These are phyloP conservation scores for Lagenaria siceraria DNA, from an alignment of 306 rosid genomes.

Conservation along the genomic window DNA sequence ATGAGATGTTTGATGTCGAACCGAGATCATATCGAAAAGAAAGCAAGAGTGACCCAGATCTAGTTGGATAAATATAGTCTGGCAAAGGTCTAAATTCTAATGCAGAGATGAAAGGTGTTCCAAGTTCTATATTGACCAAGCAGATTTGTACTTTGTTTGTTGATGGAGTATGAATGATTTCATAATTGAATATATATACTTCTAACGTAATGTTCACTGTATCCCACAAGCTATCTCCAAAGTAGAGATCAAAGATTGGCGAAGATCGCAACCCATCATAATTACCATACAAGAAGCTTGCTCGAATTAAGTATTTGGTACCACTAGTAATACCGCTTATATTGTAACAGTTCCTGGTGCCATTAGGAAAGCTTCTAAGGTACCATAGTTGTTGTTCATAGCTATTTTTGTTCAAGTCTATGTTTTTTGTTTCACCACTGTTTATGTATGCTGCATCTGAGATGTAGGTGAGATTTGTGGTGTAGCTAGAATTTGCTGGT, in stretches of 20 bases:
- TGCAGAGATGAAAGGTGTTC: slow-evolving; percentile 15
- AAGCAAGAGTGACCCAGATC: slow-evolving; percentile 6
- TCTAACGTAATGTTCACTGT: neutral
- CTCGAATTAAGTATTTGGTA: slow-evolving; percentile 21
- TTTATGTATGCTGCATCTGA: slow-evolving; percentile 16
- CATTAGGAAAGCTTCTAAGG: slow-evolving; percentile 19
- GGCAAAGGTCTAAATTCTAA: slow-evolving; percentile 15
- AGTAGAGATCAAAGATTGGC: slow-evolving; percentile 11
- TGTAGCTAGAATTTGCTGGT: neutral
- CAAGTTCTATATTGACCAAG: neutral
- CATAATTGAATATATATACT: slow-evolving; percentile 14
- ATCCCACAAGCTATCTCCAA: slow-evolving; percentile 10
- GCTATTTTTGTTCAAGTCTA: neutral
- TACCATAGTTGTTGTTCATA: neutral
- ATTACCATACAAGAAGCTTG: slow-evolving; percentile 25
- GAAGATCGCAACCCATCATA: slow-evolving; percentile 14
- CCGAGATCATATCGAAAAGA: slow-evolving; percentile 4
- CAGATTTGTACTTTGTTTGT: slow-evolving; percentile 4
- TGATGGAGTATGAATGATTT: slow-evolving; percentile 11
- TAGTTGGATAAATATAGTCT: neutral
- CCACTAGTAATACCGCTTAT: neutral
- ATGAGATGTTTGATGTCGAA: neutral
- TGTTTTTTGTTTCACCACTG: neutral
- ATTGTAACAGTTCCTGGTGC: slow-evolving; percentile 26
- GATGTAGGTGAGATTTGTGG: neutral